phyloP scores from a whole-genome alignment of 257 asterid species.

The Verbascum thapsus region DNA sequence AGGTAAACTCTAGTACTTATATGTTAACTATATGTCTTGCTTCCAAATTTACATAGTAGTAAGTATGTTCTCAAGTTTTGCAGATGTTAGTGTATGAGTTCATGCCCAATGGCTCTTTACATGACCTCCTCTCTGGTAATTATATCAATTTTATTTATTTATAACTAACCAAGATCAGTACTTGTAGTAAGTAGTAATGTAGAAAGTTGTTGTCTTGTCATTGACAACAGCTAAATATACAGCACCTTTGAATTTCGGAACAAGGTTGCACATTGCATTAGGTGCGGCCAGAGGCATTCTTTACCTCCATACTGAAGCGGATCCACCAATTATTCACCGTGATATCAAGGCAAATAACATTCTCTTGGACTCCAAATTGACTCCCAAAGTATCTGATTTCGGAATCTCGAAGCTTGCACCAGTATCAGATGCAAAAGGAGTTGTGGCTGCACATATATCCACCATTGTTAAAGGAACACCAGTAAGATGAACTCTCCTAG shows the following conservation, averaged over 20 bases:
- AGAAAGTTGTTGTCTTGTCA: no score
- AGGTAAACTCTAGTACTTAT: no score
- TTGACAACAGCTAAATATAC: conserved; percentile 46
- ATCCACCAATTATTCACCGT: conserved; percentile 88
- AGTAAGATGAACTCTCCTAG: conserved; percentile 41
- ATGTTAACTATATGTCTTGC: neutral
- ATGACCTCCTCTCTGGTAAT: conserved; percentile 82
- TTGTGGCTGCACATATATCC: conserved; percentile 54
- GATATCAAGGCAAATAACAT: conserved; percentile 89
- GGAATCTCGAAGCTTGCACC: conserved; percentile 94
- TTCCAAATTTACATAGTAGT: neutral
- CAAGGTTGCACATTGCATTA: conserved; percentile 67
- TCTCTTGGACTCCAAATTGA: conserved; percentile 71
- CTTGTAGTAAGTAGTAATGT: no score
- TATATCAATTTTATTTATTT: neutral
- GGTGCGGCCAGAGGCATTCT: conserved; percentile 84
- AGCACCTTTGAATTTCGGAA: conserved; percentile 55
- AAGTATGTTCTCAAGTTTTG: conserved; percentile 23
- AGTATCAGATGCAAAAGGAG: conserved; percentile 54
- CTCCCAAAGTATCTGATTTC: conserved; percentile 88
- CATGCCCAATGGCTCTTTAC: conserved; percentile 82
- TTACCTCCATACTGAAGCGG: conserved; percentile 92
- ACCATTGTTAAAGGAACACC: conserved; percentile 93
- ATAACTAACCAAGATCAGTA: no score
- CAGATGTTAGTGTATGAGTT: conserved; percentile 92